These are phyloP conservation scores for Nicotiana sylvestris DNA, from an alignment of 257 asterid species.

Conservation along the genomic window DNA sequence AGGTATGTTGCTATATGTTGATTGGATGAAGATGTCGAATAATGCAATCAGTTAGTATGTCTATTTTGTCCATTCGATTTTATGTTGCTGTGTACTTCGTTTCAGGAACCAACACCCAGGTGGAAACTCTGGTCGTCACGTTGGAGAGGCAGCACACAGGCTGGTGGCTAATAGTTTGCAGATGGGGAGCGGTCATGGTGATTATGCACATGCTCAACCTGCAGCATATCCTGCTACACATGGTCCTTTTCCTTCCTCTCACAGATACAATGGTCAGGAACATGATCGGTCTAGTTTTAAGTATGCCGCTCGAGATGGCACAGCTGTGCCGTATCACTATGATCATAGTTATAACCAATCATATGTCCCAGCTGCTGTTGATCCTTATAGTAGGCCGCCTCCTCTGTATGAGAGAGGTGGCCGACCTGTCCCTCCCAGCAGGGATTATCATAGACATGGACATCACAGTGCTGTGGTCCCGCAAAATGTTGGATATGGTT, in stretches of 20 bases:
- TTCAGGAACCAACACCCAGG: constrained; percentile 41
- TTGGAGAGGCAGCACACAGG: constrained; percentile 92
- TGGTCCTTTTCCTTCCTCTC: constrained; percentile 28
- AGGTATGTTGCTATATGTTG: constrained; percentile 30
- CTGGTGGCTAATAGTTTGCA: constrained; percentile 74
- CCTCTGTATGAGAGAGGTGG: constrained; percentile 28
- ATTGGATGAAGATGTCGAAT: constrained; percentile 9
- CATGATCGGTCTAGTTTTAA: constrained; percentile 30
- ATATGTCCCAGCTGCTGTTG: constrained; percentile 31
- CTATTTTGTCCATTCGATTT: neutral
- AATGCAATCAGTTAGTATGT: neutral
- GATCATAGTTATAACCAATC: constrained; percentile 44
- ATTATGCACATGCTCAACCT: constrained; percentile 35
- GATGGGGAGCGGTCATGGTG: constrained; percentile 25
- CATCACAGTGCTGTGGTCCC: constrained; percentile 35
- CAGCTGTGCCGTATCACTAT: constrained; percentile 29
- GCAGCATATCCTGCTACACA: constrained; percentile 32
- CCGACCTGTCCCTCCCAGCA: constrained; percentile 24
- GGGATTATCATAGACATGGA: constrained; percentile 43
- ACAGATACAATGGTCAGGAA: constrained; percentile 31
- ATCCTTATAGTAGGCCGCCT: constrained; percentile 35
- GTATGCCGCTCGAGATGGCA: constrained; percentile 30
- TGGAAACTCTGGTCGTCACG: constrained; percentile 68
- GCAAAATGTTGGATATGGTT: constrained; percentile 38
- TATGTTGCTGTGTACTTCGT: constrained; percentile 11